Conservation (phyloP, 306 rosid genomes). For the Quercus glauca region DNA sequence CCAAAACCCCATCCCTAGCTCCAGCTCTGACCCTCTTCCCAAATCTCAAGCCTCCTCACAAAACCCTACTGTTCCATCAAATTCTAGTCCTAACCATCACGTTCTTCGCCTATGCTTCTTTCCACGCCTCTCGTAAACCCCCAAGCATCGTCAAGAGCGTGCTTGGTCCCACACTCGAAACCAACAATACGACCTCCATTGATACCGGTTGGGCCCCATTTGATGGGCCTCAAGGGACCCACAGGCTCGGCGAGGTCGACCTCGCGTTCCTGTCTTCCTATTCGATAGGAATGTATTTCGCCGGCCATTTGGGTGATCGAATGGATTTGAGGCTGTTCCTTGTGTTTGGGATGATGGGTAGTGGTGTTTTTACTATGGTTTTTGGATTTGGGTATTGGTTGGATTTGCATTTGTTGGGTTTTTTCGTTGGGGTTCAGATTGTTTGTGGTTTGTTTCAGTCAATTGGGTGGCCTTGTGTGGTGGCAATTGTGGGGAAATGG, state of each 20-base stretch:
- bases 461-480: constrained; percentile 99
- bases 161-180: constrained; percentile 57
- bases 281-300: constrained; percentile 80
- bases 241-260: constrained; percentile 79
- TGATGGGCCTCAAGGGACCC: constrained; percentile 64
- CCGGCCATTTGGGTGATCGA: constrained; percentile 82
- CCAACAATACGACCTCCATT: constrained; percentile 40
- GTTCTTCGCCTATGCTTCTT: constrained; percentile 77
- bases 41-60: constrained; percentile 66
- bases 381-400: constrained; percentile 93
- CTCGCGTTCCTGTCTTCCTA: constrained; percentile 79
- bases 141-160: constrained; percentile 95
- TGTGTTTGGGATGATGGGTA: constrained; percentile 82
- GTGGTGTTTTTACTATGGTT: constrained; percentile 67
- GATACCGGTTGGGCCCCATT: constrained; percentile 84
- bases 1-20: constrained; percentile 38
- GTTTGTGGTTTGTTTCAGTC: constrained; percentile 89
- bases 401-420: constrained; percentile 66
- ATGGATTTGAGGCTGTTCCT: constrained; percentile 79
- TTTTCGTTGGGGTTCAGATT: constrained; percentile 66
- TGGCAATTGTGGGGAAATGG: constrained; percentile 88
- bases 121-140: constrained; percentile 89
- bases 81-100: constrained; percentile 56
- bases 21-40: constrained; percentile 66
- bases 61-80: constrained; percentile 64